Percentiles rank a stretch among this genome's conserved stretches.
phyloP scores from a whole-genome alignment of 345 rosid species.

The Sonneratia caseolaris region DNA sequence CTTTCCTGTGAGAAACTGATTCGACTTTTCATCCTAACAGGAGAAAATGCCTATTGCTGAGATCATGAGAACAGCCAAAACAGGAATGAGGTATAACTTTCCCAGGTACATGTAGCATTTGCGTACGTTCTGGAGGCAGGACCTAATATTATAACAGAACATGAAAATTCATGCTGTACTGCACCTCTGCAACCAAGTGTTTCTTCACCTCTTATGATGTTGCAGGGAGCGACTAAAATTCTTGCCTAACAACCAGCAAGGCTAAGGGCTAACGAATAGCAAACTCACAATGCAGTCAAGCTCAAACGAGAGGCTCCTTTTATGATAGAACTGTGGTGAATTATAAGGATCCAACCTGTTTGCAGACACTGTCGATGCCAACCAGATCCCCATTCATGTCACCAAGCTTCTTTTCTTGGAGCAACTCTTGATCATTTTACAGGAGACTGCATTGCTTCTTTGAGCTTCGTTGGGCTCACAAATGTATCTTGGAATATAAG shows the following conservation, averaged over 20 bases:
- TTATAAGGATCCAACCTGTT: too few relatives aligned
- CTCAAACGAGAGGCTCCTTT: slow-evolving; percentile 75
- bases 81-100: slow-evolving; percentile 64
- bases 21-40: slow-evolving; percentile 26
- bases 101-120: background rate
- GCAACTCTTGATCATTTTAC: too few relatives aligned
- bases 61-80: slow-evolving; percentile 84
- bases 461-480: background rate
- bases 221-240: slow-evolving; percentile 74
- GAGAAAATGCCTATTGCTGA: slow-evolving; percentile 91
- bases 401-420: too few relatives aligned
- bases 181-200: background rate
- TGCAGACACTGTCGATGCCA: too few relatives aligned
- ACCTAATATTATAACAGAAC: background rate
- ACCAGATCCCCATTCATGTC: too few relatives aligned
- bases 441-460: too few relatives aligned
- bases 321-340: too few relatives aligned
- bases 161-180: background rate
- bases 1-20: slow-evolving; percentile 6
- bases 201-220: slow-evolving; percentile 7
- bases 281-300: slow-evolving; percentile 84
- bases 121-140: too few relatives aligned
- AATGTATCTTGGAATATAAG: slow-evolving; percentile 5
- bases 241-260: slow-evolving; percentile 76
- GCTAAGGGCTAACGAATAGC: slow-evolving; percentile 77